Evolutionary conservation across 441 rosid genomes (phyloP).

Genomic region (Geranium incanum): DNA sequence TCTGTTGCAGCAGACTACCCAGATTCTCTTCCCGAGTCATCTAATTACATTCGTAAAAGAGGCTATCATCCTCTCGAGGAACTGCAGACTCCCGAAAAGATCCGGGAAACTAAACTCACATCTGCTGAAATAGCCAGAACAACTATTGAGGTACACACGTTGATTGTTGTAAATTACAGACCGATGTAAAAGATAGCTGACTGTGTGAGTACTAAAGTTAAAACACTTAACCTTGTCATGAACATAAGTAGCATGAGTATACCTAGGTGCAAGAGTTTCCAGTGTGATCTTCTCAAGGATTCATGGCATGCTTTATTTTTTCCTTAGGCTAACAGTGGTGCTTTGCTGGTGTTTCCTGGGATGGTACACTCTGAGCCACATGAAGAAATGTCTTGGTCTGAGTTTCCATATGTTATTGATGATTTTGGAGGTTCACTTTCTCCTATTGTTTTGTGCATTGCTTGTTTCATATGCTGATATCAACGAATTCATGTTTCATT

Average conservation of each 20-base stretch:
- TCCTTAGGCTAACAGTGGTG: constrained; percentile 58
- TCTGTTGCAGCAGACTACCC: constrained; percentile 92
- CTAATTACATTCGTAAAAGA: constrained; percentile 39
- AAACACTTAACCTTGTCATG: neutral
- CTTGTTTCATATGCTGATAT: constrained; percentile 12
- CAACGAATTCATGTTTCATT: constrained; percentile 13
- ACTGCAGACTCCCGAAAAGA: constrained; percentile 46
- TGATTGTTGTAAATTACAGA: constrained; percentile 1
- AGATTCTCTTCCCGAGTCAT: constrained; percentile 82
- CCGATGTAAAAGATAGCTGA: constrained; percentile 8
- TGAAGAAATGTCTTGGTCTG: constrained; percentile 74
- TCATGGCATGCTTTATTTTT: constrained; percentile 18
- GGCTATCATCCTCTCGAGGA: constrained; percentile 95
- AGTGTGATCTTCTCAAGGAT: constrained; percentile 5
- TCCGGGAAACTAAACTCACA: constrained; percentile 56
- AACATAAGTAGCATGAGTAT: neutral
- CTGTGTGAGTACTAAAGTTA: neutral
- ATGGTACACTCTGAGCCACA: constrained; percentile 76
- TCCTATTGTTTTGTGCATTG: constrained; percentile 1
- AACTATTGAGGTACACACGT: constrained; percentile 55
- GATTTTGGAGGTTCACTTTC: constrained; percentile 74
- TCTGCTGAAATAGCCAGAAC: constrained; percentile 76
- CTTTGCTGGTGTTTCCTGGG: constrained; percentile 79
- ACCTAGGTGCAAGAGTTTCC: neutral
- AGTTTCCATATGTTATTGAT: constrained; percentile 66